Percentiles rank a stretch among this genome's conserved stretches.
Conservation (phyloP, 2,329 filamentous ascomycete genomes). For the Huntiella bhutanensis region DNA sequence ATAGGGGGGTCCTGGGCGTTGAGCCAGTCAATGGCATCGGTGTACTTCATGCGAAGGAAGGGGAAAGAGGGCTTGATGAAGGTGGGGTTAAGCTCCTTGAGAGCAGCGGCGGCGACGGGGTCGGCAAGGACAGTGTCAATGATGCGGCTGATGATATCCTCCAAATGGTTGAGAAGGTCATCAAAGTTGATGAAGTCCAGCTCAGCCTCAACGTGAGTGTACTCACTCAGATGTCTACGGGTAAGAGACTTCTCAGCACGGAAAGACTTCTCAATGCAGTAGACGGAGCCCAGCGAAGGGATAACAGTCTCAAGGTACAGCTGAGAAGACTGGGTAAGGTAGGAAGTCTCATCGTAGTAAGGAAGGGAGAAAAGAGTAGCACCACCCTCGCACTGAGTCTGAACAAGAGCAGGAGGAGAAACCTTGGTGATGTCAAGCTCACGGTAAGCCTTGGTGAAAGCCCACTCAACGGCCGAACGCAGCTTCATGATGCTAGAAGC, state of each 20-base stretch:
- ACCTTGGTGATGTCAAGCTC: slow-evolving; percentile 66
- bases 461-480: slow-evolving; percentile 59
- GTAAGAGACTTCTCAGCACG: slow-evolving; percentile 92
- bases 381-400: slow-evolving; percentile 87
- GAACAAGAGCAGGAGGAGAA: slow-evolving; percentile 74
- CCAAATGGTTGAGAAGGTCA: slow-evolving; percentile 72
- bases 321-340: slow-evolving; percentile 91
- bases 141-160: slow-evolving; percentile 71
- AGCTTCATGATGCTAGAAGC: slow-evolving; percentile 77
- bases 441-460: slow-evolving; percentile 63
- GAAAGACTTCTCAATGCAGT: slow-evolving; percentile 98
- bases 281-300: slow-evolving; percentile 80
- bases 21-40: slow-evolving; percentile 88
- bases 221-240: slow-evolving; percentile 83
- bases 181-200: slow-evolving; percentile 89
- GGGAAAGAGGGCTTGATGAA: slow-evolving; percentile 69
- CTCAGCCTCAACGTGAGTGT: slow-evolving; percentile 92
- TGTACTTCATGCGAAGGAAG: slow-evolving; percentile 88
- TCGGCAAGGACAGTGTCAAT: slow-evolving; percentile 61
- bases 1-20: slow-evolving; percentile 62
- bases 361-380: slow-evolving; percentile 76
- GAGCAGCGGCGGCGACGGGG: slow-evolving; percentile 48
- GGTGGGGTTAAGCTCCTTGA: slow-evolving; percentile 78
- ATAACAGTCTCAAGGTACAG: slow-evolving; percentile 93
- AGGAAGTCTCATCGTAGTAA: slow-evolving; percentile 80